Conservation (phyloP, 2,329 filamentous ascomycete species). For the Ophiostoma populinum region DNA sequence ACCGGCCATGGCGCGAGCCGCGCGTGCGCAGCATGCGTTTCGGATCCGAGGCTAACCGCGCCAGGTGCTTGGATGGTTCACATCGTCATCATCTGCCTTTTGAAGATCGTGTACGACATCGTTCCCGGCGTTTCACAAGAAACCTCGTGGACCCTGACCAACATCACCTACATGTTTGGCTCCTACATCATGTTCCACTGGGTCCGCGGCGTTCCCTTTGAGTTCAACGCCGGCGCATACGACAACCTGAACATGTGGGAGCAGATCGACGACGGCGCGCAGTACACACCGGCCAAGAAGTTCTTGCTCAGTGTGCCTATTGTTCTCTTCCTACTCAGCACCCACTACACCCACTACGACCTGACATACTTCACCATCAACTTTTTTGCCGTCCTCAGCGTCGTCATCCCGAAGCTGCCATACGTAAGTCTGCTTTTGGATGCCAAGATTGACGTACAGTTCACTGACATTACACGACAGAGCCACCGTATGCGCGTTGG, state of each 20-base stretch:
- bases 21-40: too few species aligned
- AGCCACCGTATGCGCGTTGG: constrained; percentile 65
- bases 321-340: constrained; percentile 85
- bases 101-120: constrained; percentile 96
- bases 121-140: constrained; percentile 93
- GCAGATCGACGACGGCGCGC: constrained; percentile 96
- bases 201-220: constrained; percentile 92
- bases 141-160: constrained; percentile 95
- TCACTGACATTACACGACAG: constrained; percentile 25
- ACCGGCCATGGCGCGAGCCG: too few species aligned
- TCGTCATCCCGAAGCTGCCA: constrained; percentile 91
- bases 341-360: constrained; percentile 98
- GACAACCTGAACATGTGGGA: constrained; percentile 99
- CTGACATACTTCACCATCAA: constrained; percentile 95
- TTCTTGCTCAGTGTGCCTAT: constrained; percentile 92
- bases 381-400: constrained; percentile 76
- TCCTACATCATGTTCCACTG: constrained; percentile 99
- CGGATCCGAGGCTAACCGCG: too few species aligned
- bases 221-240: constrained; percentile 96
- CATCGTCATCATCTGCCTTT: constrained; percentile 72
- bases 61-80: constrained; percentile 96
- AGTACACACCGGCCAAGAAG: constrained; percentile 98
- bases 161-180: constrained; percentile 97
- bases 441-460: too few species aligned
- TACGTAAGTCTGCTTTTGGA: constrained; percentile 43